Evolutionary conservation across 2,329 filamentous ascomycete species (phyloP).

Genomic region (Colletotrichum gigasporum): DNA sequence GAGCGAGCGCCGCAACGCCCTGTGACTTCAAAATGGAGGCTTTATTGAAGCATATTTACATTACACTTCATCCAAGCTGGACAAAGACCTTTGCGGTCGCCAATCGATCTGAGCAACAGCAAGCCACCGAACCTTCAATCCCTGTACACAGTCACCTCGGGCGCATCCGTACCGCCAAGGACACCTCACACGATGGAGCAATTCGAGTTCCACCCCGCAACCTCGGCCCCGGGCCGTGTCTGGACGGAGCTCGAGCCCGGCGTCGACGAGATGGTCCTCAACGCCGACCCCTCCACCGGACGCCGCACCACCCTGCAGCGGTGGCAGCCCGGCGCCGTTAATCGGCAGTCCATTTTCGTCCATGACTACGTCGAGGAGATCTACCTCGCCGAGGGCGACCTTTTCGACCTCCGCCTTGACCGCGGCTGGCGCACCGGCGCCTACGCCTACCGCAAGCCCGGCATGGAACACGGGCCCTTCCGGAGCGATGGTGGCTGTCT

Average conservation of each 20-base stretch:
- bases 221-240: constrained; percentile 30
- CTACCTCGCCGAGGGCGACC: constrained; percentile 45
- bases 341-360: constrained; percentile 39
- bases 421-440: constrained; percentile 44
- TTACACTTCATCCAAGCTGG: no score
- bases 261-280: constrained; percentile 47
- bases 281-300: constrained; percentile 40
- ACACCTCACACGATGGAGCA: constrained; percentile 35
- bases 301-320: constrained; percentile 45
- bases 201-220: constrained; percentile 39
- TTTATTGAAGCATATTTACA: not conserved
- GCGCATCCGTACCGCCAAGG: not conserved
- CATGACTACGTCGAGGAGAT: constrained; percentile 51
- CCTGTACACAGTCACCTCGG: not conserved
- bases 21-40: not conserved
- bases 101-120: not conserved
- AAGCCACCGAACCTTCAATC: not conserved
- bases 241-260: constrained; percentile 41
- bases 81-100: no score
- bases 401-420: constrained; percentile 42
- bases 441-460: constrained; percentile 50
- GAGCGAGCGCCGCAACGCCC: no score
- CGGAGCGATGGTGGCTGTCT: constrained; percentile 45
- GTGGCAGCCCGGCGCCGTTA: constrained; percentile 44
- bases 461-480: constrained; percentile 51